A percentile compares a stretch with the other conserved stretches of the same genome.
phyloP scores from a whole-genome alignment of 371 early-diverging fungal species.

The Rhizopus arrhizus region DNA sequence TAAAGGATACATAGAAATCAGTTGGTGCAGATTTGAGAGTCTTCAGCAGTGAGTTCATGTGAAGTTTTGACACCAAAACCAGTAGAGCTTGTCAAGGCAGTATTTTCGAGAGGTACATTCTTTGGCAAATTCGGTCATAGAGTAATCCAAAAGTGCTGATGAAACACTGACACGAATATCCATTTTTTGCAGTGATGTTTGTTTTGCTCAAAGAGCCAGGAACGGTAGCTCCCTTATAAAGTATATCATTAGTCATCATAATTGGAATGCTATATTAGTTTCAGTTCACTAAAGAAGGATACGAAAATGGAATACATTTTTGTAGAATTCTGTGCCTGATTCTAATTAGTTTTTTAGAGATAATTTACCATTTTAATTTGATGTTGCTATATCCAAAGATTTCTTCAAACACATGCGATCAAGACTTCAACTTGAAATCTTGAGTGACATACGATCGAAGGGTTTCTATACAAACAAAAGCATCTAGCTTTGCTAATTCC shows the following conservation, averaged over 20 bases:
- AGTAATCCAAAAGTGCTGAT: slow-evolving; percentile 7
- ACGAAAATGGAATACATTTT: no score
- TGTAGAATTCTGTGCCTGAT: not conserved
- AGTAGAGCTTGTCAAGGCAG: slow-evolving; percentile 15
- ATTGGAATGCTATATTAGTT: slow-evolving; percentile 10
- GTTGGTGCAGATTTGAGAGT: not conserved
- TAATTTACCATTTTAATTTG: slow-evolving; percentile 13
- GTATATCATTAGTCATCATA: slow-evolving; percentile 14
- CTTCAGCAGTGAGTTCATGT: slow-evolving; percentile 2
- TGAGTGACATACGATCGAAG: no score
- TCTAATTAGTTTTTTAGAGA: slow-evolving; percentile 14
- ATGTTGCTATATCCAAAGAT: slow-evolving; percentile 18
- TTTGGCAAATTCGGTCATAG: slow-evolving; percentile 15
- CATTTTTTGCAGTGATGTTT: slow-evolving; percentile 9
- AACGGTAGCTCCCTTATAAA: slow-evolving; percentile 15
- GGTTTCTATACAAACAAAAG: no score
- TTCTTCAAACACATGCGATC: slow-evolving; percentile 13
- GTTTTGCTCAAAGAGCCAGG: slow-evolving; percentile 14
- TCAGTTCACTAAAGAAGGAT: slow-evolving; percentile 7
- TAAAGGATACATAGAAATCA: slow-evolving; percentile 6
- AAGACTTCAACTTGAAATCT: slow-evolving; percentile 19
- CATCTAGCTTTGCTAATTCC: no score
- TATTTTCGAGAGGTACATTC: slow-evolving; percentile 13
- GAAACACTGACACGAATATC: slow-evolving; percentile 8
- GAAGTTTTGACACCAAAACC: slow-evolving; percentile 10